Base-by-base conservation (phyloP, 176 grass and related monocot genomes). In the Tuctoria greenei region DNA sequence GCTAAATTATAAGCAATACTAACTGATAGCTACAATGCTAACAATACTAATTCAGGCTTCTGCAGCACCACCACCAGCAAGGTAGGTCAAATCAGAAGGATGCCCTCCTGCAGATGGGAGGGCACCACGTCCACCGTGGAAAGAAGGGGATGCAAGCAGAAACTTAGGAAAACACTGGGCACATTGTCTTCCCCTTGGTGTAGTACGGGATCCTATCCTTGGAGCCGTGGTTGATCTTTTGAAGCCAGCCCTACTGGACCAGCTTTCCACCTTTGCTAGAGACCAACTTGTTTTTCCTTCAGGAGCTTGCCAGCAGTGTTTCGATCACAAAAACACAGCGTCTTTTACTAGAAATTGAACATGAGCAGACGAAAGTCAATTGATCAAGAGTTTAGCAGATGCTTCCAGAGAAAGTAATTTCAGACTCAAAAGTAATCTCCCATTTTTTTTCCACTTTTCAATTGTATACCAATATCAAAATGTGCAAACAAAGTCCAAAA, bases 101-200 rank as follows among this genome's bases (percentile, higher is more conserved):
- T 94, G 91, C 82, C 91, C 91, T 72, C 91, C 91, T 65, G 91
- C 91, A 74, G 91, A 94, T 27, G 91, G 91, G 83, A 94, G 91
- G 85, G 91, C 91, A 86, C 91, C 91, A 12, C 88, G 85, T 11
- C 88, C 91, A 57, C 91, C 88, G 85, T 94, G 91, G 74, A 94
- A 94, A 81, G 91, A 85, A 81, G 91, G 91, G 76, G 91, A 91
- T 17, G 91, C 75, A 75, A 94, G 91, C 20, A 94, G 65, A 74
- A 90, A 94, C 79, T 94, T 94, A 88, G 88, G 85, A 88, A 83
- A 88, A 12, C 52, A 24, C 36, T 86, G 67, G 45, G 49, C 60
- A 20, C 88, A 94, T 91, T 90, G 64, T 55, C 66, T 81, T 83
- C 72, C 75, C 79, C 85, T 68, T 15, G 24, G 64, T 83, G 84